phyloP scores from a whole-genome alignment of 108 stramenopile species.

The Nitzschia sp. region DNA sequence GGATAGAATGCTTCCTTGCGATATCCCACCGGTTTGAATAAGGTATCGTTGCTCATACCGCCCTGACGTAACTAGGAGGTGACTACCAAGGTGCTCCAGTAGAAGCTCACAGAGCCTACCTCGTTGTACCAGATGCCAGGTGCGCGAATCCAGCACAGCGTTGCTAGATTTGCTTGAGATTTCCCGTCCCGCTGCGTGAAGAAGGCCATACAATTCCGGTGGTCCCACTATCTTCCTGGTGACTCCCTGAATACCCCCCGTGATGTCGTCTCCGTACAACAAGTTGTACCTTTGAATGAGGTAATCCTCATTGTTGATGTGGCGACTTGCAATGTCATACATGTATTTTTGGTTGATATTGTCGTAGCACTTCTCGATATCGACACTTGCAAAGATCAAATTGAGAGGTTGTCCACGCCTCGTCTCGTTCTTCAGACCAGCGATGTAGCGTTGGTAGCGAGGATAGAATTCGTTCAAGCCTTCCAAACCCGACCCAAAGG shows the following conservation, averaged over 20 bases:
- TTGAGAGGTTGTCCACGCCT: neutral
- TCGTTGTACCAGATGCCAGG: slow-evolving; percentile 43
- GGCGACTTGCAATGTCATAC: slow-evolving; percentile 40
- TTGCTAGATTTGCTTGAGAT: neutral
- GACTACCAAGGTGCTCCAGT: slow-evolving; percentile 66
- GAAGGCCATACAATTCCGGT: slow-evolving; percentile 3
- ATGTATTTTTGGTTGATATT: slow-evolving; percentile 73
- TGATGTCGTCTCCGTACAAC: slow-evolving; percentile 40
- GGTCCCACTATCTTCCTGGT: slow-evolving; percentile 18
- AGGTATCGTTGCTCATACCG: slow-evolving; percentile 48
- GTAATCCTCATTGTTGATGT: slow-evolving; percentile 64
- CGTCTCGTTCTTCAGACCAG: slow-evolving; percentile 13
- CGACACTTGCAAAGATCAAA: slow-evolving; percentile 78
- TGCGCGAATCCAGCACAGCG: slow-evolving; percentile 21
- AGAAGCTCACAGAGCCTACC: slow-evolving; percentile 50
- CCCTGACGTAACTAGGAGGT: slow-evolving; percentile 63
- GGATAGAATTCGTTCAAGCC: slow-evolving; percentile 70
- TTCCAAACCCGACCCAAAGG: slow-evolving; percentile 66
- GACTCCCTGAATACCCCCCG: slow-evolving; percentile 1
- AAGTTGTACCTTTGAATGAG: slow-evolving; percentile 59
- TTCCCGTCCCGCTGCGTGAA: slow-evolving; percentile 1
- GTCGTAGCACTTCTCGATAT: slow-evolving; percentile 86
- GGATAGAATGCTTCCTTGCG: slow-evolving; percentile 89
- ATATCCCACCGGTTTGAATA: slow-evolving; percentile 74
- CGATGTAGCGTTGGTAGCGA: slow-evolving; percentile 51